These are phyloP conservation scores for Cornus florida DNA, from an alignment of 148 eudicot species.

Conservation along the genomic window DNA sequence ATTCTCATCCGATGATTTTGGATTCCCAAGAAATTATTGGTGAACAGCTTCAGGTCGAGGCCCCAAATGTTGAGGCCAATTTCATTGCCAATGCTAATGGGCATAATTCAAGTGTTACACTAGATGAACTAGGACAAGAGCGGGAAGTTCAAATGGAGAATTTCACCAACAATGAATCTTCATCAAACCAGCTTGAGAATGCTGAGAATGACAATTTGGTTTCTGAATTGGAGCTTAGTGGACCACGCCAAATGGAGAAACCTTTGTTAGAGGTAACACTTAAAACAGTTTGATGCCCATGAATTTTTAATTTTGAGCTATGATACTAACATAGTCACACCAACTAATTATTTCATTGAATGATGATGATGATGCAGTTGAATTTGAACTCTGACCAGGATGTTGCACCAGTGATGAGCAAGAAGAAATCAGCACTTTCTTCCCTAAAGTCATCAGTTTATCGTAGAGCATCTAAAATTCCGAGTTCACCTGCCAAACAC, in stretches of 20 bases:
- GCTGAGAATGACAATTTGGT: slow-evolving; percentile 18
- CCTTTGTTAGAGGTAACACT: slow-evolving; percentile 54
- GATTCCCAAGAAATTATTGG: not conserved
- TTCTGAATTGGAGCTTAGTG: slow-evolving; percentile 27
- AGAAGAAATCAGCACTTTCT: slow-evolving; percentile 56
- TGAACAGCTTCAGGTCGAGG: slow-evolving; percentile 7
- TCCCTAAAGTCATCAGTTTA: slow-evolving; percentile 40
- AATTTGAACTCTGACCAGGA: slow-evolving; percentile 26
- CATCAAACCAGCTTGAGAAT: slow-evolving; percentile 11
- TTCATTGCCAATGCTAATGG: slow-evolving; percentile 28
- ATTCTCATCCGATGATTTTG: not conserved
- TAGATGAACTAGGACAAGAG: slow-evolving; percentile 14
- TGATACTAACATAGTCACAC: not conserved
- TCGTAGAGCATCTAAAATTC: slow-evolving; percentile 30
- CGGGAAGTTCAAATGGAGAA: not conserved
- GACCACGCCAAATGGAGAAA: slow-evolving; percentile 35
- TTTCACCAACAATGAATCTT: not conserved
- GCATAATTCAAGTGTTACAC: slow-evolving; percentile 13
- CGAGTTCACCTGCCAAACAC: slow-evolving; percentile 48
- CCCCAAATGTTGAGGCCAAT: slow-evolving; percentile 9
- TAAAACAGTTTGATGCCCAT: not conserved
- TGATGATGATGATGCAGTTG: slow-evolving; percentile 18
- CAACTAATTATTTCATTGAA: slow-evolving; percentile 4
- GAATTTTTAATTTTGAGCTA: not conserved
- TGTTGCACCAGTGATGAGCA: slow-evolving; percentile 25